Base-by-base conservation (phyloP, 495 filamentous ascomycete genomes). In the Cercophora newfieldiana region DNA sequence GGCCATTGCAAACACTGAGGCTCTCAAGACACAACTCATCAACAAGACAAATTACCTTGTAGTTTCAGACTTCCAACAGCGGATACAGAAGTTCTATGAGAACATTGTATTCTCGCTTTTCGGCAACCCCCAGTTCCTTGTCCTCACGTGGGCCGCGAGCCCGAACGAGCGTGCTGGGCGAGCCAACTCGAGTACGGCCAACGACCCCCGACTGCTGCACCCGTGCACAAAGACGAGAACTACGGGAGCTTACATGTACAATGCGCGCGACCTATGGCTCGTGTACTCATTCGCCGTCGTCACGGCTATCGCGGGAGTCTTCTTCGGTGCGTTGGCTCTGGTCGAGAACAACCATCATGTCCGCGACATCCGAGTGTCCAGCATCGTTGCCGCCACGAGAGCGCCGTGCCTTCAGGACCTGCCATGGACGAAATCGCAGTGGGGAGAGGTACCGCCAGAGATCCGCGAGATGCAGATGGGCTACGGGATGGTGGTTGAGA, bases 101-200 rank as follows among this genome's bases (percentile, higher is more conserved):
- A 69, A 74, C 55, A 74, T 75, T 10, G 61, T 69, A 18, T 66
- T 75, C 26, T 74, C 71, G 0, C 61, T 74, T 5, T 66, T 75
- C 22, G 63, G 66, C 37, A 68, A 75, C 63, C 73, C 73, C 37
- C 66, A 68, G 28, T 69, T 75, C 49, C 26, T 74, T 50, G 56
- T 70, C 21, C 70, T 74, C 10, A 19, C 71, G 0, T 75, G 73
- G 73, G 73, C 73, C 12, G 66, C 69, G 21, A 30, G 66, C 4
- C 61, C 66, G 0, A 18, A 10, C 12, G 25, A 64, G 25, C 61
- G 47, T 21, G 57, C 56, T 21, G 72, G 73, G 21, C 28, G 63
- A 31, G 56, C 33, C 22, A 60, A 59, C 58, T 22, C 19, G 2
- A 60, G 33, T 16, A 24, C 24, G 14, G 25, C 44, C 2, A 59